A percentile compares a stretch with the other conserved stretches of the same genome.
Evolutionary conservation across 2,329 filamentous ascomycete genomes (phyloP).

Genomic region (Sclerotinia subarctica): DNA sequence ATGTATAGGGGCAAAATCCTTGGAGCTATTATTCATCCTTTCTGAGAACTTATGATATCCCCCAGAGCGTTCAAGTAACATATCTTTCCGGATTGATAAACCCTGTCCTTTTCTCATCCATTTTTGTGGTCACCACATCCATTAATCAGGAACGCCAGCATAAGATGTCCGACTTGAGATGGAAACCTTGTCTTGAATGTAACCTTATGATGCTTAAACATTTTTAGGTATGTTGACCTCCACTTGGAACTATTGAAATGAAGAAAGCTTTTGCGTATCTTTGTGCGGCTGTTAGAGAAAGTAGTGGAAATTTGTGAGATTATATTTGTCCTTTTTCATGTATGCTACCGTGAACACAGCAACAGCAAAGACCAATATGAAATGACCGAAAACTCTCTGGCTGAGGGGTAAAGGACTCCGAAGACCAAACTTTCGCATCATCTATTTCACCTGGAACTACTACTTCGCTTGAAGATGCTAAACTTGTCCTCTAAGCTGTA

Average conservation of each 20-base stretch:
- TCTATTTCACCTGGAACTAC: background rate
- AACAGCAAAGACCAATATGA: background rate
- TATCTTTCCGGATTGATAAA: background rate
- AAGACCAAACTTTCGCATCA: background rate
- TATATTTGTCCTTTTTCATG: background rate
- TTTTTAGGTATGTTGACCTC: background rate
- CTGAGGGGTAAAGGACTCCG: background rate
- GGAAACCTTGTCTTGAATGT: conserved; percentile 10
- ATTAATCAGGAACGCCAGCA: conserved; percentile 2
- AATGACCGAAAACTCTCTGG: background rate
- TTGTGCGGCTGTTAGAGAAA: conserved; percentile 4
- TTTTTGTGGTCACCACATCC: background rate
- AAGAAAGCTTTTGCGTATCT: conserved; percentile 3
- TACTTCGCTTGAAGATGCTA: conserved; percentile 3
- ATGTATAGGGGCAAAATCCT: background rate
- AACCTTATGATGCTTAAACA: background rate
- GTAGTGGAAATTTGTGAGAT: background rate
- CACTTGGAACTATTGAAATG: conserved; percentile 19
- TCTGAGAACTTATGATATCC: background rate
- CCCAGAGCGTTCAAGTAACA: background rate
- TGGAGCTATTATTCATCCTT: background rate
- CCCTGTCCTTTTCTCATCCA: background rate
- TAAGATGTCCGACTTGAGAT: conserved; percentile 14
- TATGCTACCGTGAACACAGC: background rate
- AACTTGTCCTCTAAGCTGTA: background rate